Evolutionary conservation across 495 filamentous ascomycete species (phyloP).

Genomic region (Symbiotaphrina buchneri): DNA sequence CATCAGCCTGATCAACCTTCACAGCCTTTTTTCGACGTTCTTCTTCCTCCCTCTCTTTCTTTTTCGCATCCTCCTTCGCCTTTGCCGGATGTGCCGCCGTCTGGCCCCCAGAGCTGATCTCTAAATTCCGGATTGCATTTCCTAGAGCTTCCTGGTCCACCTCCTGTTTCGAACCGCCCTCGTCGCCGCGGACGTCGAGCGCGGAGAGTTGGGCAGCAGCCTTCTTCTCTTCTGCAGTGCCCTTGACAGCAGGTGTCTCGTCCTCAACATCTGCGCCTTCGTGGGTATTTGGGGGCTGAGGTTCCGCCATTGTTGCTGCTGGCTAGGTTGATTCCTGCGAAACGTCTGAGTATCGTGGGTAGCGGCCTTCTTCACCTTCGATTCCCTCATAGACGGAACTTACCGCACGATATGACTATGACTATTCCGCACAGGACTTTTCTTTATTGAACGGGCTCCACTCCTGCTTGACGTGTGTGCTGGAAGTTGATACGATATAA

Average conservation of each 20-base stretch:
- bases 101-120: conserved; percentile 11
- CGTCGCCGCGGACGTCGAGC: conserved; percentile 40
- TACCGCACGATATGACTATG: too few relatives aligned
- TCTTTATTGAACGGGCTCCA: too few relatives aligned
- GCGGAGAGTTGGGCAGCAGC: conserved; percentile 66
- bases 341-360: too few relatives aligned
- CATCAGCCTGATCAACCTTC: conserved; percentile 44
- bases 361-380: too few relatives aligned
- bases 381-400: too few relatives aligned
- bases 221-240: conserved; percentile 69
- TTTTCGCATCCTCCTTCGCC: conserved; percentile 10
- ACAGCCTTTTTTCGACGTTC: conserved; percentile 26
- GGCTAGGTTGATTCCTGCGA: too few relatives aligned
- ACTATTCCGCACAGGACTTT: too few relatives aligned
- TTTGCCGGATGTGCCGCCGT: conserved; percentile 3
- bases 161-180: conserved; percentile 20
- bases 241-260: conserved; percentile 11
- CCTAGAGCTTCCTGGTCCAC: conserved; percentile 66
- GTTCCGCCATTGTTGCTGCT: conserved; percentile 3
- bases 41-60: conserved; percentile 19
- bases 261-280: conserved; percentile 3
- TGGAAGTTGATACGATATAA: not conserved
- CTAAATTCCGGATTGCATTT: conserved; percentile 50
- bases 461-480: too few relatives aligned
- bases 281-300: not conserved